Evolutionary conservation across 2,329 filamentous ascomycete species (phyloP), one percentile per base, ranked within the genome.

Genomic region (Exophiala dermatitidis): DNA sequence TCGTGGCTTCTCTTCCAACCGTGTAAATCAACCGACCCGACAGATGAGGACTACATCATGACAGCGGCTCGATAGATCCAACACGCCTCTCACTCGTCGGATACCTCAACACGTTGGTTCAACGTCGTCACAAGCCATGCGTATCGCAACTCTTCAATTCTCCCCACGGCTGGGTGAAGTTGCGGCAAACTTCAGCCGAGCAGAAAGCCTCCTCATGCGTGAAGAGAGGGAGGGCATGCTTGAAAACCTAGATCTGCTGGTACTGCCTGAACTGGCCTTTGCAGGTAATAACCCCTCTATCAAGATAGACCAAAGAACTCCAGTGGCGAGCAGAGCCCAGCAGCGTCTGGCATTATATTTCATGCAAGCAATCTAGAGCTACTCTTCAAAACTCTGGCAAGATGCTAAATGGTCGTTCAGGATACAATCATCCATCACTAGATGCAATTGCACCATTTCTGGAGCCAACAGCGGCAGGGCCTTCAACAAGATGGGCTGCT

Each of bases 181-280:
- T 8, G 63, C 71, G 33, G 68, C 68, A 7, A 77, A 77, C 59
- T 73, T 77, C 50, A 64, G 62, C 38, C 66, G 65, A 33, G 74
- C 72, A 12, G 68, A 76, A 62, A 65, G 64, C 29, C 53, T 77
- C 36, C 61, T 77, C n/a, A 66, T 68, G 48, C 58, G 63, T 10
- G 65, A 67, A n/a, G 67, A 68, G 46, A 52, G 58, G 19, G 57
- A 57, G 40, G 56, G 61, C 5, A 40, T 49, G n/a, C 53, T 66
- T 5, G 37, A 60, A 29, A 54, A 61, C n/a, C 65, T 81, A 31
- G 79, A 83, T 64, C 71, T 83, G 57, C 71, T 85, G 29, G 74
- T 84, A 2, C 67, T 85, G 41, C 80, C 82, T 0, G 82, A 85
- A 67, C 68, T 84, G 64, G 80, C 81, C 3, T 79, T 85, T 65